Evolutionary conservation across 805 yeast species (phyloP).

Genomic region (Candida yuanshanica): DNA sequence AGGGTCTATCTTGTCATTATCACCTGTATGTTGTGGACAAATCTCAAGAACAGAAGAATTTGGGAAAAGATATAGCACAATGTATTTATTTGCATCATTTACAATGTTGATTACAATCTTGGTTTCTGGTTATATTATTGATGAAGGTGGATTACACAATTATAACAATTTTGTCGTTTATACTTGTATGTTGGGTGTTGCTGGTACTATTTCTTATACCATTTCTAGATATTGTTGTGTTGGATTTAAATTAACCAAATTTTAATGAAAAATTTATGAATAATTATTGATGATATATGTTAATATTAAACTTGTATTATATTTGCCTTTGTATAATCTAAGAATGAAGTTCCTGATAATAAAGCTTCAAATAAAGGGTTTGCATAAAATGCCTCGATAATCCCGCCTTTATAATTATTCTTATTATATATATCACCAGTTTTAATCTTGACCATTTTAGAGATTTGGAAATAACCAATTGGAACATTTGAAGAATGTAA

Average conservation of each 20-base stretch:
- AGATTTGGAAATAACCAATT: constrained; percentile 16
- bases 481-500: constrained; percentile 17
- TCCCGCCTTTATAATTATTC: constrained; percentile 4
- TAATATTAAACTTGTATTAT: too few species aligned
- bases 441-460: constrained; percentile 4
- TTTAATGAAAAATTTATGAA: constrained; percentile 12
- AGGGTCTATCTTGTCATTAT: constrained; percentile 49
- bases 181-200: constrained; percentile 34
- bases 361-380: constrained; percentile 13
- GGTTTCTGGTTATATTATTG: constrained; percentile 43
- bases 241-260: constrained; percentile 34
- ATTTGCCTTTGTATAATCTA: not conserved
- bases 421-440: constrained; percentile 9
- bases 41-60: constrained; percentile 50
- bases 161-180: constrained; percentile 41
- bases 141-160: constrained; percentile 24
- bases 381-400: constrained; percentile 11
- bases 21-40: constrained; percentile 56
- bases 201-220: constrained; percentile 33
- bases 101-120: constrained; percentile 44
- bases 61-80: constrained; percentile 51
- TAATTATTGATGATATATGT: too few species aligned
- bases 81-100: constrained; percentile 53
- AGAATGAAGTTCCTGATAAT: constrained; percentile 11
- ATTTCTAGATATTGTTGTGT: constrained; percentile 37